Base-by-base conservation (phyloP, 139 green algal genomes). In the Chlamydomonas applanata region DNA sequence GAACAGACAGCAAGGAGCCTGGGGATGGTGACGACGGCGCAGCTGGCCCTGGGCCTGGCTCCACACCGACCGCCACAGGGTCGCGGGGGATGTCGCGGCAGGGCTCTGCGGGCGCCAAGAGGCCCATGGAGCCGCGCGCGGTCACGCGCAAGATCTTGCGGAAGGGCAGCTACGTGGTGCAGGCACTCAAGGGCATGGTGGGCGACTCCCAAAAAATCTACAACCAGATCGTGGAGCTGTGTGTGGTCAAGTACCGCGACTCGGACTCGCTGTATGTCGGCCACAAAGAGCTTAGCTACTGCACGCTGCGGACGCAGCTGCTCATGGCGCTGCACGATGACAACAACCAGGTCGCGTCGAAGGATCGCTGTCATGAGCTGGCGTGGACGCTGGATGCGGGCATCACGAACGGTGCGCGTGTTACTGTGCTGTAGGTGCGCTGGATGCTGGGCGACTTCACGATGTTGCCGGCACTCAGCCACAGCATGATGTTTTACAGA, bases 311-410 rank as follows among this genome's bases (percentile, higher is more conserved):
- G 17, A 40, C 33, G 33, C 89, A 94, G 82, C 86, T 96, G 72
- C 85, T 95, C 32, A 96, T 96, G 91, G 79, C 82, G 52, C 85
- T 95, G 35, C 91, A 96, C 72, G 91, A 96, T 73, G 77, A 85
- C 73, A 81, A 72, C 74, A 81, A 71, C 69, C 61, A 69, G 2
- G 69, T 85, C 30, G 79, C 74, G 19, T 11, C 62, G 16, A 77
- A 71, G 53, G 83, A 82, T 60, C 64, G 61, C 34, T 85, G 79
- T 16, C 76, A 93, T 62, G 82, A 89, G 75, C 75, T 92, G 79
- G 87, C 84, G 33, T 57, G 45, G 69, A 71, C 65, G 27, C 7
- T 71, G 14, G 66, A 74, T 45, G 74, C 53, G 46, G 74, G 64
- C 52, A 74, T 73, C 35, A 61, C 33, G 16, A 69, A 70, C 25